phyloP scores from a whole-genome alignment of 305 asterid genomes.

The Striga hermonthica region DNA sequence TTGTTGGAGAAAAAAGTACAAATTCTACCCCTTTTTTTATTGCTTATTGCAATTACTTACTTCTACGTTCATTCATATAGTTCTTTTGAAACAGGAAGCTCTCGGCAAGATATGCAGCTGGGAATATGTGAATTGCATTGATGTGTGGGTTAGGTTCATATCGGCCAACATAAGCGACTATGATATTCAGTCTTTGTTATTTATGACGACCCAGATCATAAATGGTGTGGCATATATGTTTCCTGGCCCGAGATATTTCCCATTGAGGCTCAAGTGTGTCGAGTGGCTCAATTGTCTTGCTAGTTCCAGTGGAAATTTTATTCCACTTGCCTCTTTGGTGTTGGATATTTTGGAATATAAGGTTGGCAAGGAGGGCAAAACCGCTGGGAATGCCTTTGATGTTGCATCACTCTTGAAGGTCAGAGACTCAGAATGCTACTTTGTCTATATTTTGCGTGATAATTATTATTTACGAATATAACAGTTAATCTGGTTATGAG shows the following conservation, averaged over 20 bases:
- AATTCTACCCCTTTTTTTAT: not conserved
- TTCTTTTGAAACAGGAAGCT: constrained; percentile 61
- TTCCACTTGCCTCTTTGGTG: constrained; percentile 72
- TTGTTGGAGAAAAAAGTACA: not conserved
- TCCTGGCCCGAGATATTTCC: constrained; percentile 89
- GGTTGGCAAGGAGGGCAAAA: constrained; percentile 63
- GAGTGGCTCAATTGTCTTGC: constrained; percentile 81
- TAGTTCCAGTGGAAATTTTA: constrained; percentile 60
- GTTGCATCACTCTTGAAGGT: constrained; percentile 66
- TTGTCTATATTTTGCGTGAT: not conserved
- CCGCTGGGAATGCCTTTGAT: constrained; percentile 42
- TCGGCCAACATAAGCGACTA: constrained; percentile 51
- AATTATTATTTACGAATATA: too few relatives aligned
- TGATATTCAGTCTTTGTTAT: constrained; percentile 61
- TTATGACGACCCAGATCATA: constrained; percentile 57
- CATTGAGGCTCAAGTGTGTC: constrained; percentile 76
- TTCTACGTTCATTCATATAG: constrained; percentile 5
- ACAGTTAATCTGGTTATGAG: too few relatives aligned
- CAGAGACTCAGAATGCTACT: constrained; percentile 35
- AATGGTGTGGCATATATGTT: constrained; percentile 69
- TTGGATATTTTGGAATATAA: constrained; percentile 77
- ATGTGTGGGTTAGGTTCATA: constrained; percentile 80
- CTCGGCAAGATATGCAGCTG: constrained; percentile 71
- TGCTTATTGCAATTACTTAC: not conserved
- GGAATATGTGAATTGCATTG: constrained; percentile 78